These are phyloP conservation scores for Schizochytrium sp. DNA, from an alignment of 108 stramenopile species.

Conservation along the genomic window DNA sequence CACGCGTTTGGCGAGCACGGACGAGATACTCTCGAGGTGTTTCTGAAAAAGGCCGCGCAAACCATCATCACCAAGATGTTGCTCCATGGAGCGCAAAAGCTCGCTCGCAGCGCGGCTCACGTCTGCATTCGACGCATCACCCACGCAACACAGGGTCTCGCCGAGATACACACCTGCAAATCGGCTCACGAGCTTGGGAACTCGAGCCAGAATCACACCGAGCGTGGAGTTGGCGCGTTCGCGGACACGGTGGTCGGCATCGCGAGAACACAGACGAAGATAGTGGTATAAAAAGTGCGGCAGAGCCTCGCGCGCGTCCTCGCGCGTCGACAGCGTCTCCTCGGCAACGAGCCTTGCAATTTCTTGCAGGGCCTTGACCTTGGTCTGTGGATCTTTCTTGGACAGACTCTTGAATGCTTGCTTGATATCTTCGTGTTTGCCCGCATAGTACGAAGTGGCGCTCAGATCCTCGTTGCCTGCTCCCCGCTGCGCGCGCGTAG, in stretches of 20 bases:
- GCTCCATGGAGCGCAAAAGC: background rate
- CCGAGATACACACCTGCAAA: background rate
- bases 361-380: background rate
- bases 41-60: background rate
- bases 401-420: background rate
- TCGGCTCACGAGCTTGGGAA: background rate
- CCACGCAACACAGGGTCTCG: background rate
- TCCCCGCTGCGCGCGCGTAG: background rate
- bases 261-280: background rate
- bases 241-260: background rate
- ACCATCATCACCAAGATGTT: background rate
- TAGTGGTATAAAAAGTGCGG: background rate
- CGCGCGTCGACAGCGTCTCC: background rate
- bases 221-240: background rate
- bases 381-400: conserved; percentile 13
- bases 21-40: background rate
- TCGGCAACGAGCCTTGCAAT: background rate
- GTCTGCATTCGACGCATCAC: background rate
- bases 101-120: background rate
- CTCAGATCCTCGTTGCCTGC: background rate
- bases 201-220: background rate
- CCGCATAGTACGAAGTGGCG: background rate
- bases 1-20: background rate
- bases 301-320: background rate
- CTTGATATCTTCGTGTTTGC: background rate